Base-by-base conservation (phyloP, 148 eudicot species). In the Camellia granthamiana region DNA sequence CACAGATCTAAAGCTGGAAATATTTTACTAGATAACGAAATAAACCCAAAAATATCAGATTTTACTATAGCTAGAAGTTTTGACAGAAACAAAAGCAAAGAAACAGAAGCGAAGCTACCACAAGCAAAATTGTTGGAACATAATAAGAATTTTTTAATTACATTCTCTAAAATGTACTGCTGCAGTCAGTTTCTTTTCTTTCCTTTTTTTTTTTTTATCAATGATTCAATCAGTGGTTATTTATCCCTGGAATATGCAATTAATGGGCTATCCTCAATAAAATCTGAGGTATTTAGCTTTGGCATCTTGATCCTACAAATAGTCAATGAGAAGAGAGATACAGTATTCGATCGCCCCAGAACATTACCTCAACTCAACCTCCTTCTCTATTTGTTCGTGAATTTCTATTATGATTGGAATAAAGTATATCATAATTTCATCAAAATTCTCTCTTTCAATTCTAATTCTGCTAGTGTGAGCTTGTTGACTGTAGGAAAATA, bases 281-380 rank as follows among this genome's bases (percentile, higher is more conserved):
- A 85, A 74, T 85, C 88, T 0, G 83, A 85, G 23, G 88, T 85
- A 42, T 85, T 80, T 14, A 85, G 88, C 77, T 85, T 83, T 21
- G 88, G 88, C 3, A 78, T 85, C 19, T 52, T 85, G 2, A 51
- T 85, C 41, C 64, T 85, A 18, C 85, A 85, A 76, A 80, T 83
- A 38, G 15, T 83, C 19, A 85, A 83, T 46, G 85, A 85, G 14
- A 82, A 85, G 76, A 83, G 65, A 43, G 83, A 80, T 42, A 72
- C 71, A 68, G 79, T 72, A 10, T 83, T 66, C 43, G 9, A 58
- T n/a, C 79, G 63, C 30, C 61, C 82, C 8, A 23, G 54, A 77
- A 3, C 74, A 80, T 47, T 59, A 72, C 42, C 81, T 44, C 19
- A 80, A 72, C 30, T 63, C 63, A 0, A 23, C 4, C 13, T 23